Conservation (phyloP, 352 stramenopile species). For the Lagenidium giganteum region DNA sequence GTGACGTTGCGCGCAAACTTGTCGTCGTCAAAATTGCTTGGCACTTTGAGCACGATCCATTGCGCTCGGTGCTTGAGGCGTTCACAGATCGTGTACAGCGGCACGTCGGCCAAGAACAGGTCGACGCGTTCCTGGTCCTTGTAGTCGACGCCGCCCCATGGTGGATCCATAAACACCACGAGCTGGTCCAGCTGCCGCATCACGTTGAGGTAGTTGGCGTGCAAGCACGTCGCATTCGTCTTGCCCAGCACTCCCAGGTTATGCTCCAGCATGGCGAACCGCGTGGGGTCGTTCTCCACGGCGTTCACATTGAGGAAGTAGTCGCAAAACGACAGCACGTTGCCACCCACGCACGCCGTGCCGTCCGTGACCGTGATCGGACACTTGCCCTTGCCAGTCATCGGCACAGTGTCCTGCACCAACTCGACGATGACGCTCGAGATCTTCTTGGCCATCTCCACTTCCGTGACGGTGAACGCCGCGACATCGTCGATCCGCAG, state of each 20-base stretch:
- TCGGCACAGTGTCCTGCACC: constrained; percentile 12
- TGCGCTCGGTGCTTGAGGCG: constrained; percentile 34
- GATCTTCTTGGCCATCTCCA: constrained; percentile 74
- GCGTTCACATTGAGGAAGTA: constrained; percentile 74
- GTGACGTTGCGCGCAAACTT: constrained; percentile 62
- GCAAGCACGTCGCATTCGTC: constrained; percentile 47
- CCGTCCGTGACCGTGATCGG: constrained; percentile 60
- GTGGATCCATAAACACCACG: constrained; percentile 80
- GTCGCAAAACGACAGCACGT: constrained; percentile 77
- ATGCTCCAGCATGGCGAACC: constrained; percentile 69
- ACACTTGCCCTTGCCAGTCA: constrained; percentile 20
- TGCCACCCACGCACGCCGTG: constrained; percentile 78
- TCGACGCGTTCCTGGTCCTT: constrained; percentile 66
- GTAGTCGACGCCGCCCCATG: constrained; percentile 81
- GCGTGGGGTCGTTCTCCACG: constrained; percentile 56
- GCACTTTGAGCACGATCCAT: constrained; percentile 76
- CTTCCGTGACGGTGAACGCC: constrained; percentile 76
- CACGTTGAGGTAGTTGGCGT: constrained; percentile 65
- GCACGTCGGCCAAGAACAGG: constrained; percentile 55
- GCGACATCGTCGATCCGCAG: constrained; percentile 78
- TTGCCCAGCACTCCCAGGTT: constrained; percentile 63
- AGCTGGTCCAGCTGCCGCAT: constrained; percentile 70
- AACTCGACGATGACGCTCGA: constrained; percentile 51
- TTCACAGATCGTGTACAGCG: constrained; percentile 61
- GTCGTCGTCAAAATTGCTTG: constrained; percentile 75